Base-by-base conservation (phyloP, 345 rosid genomes). In the Eutrema yunnanense region DNA sequence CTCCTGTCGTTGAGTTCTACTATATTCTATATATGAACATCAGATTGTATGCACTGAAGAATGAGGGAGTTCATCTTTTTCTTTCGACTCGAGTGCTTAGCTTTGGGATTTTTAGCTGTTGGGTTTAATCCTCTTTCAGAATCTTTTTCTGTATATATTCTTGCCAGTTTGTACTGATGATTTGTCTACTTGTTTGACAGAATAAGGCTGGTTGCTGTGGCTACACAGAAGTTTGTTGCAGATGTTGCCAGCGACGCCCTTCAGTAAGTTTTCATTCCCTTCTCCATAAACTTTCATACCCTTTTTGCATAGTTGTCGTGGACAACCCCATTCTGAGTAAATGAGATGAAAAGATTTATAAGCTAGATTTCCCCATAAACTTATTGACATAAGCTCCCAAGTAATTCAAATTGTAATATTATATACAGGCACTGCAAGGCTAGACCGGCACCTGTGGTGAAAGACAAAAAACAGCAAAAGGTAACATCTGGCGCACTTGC, bases 381-480 rank as follows among this genome's bases (percentile, higher is more conserved):
- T 29, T 14, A 37, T 51, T 75, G 55, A 34, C 10, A 13, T 11
- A 40, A 68, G 34, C 47, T 51, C 3, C 33, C 2, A 42, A 48
- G 19, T 36, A 16, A 57, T 71, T 50, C 51, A 12, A 8, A 59
- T 43, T 68, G 65, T 75, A 51, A 77, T 34, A 4, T 6, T 37
- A 49, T 9, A 14, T 77, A 75, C 72, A 92, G 96, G 87, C 96
- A 91, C 51, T 94, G 96, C 87, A 89, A 85, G 86, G 98, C 98
- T 69, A 87, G 98, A 72, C 97, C 82, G 72, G 71, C 90, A 58
- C 63, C 96, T 27, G 82, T 92, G 14, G 92, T 88, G 41, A 94
- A 92, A 85, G 99, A 94, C 84, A 94, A 94, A 81, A 94, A 91
- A 84, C 96, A 86, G 84, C 97, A 89, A 79, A 94, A 94, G 96